phyloP scores from a whole-genome alignment of 306 rosid genomes.

The cucumber (Cucumis sativus) region DNA sequence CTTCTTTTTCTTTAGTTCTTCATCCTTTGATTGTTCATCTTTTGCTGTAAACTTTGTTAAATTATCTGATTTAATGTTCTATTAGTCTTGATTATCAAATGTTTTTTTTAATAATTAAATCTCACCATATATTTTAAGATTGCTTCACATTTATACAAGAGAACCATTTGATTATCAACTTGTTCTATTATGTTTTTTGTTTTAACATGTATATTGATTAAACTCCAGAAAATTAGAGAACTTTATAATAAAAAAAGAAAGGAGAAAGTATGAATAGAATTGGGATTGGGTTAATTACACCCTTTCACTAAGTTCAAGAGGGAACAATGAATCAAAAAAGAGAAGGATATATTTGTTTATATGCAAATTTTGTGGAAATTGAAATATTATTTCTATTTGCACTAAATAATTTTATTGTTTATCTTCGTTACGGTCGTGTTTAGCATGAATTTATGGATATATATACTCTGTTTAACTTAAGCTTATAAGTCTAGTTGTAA shows the following conservation, averaged over 20 bases:
- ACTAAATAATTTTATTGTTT: too few relatives aligned
- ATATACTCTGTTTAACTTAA: neutral
- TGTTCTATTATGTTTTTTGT: neutral
- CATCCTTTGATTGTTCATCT: neutral
- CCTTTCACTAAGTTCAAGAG: neutral
- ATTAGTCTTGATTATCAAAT: neutral
- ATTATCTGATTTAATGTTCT: neutral
- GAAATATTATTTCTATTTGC: too few relatives aligned
- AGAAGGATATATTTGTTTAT: neutral
- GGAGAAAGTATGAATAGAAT: neutral
- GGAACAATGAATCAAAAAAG: neutral
- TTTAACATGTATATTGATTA: neutral
- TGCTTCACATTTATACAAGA: neutral
- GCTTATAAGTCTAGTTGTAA: neutral
- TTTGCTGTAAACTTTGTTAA: neutral
- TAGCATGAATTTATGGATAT: neutral
- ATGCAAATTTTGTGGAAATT: too few relatives aligned
- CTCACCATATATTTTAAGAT: neutral
- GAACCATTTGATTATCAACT: neutral
- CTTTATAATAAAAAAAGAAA: neutral
- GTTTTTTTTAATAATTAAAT: too few relatives aligned
- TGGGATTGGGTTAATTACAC: neutral
- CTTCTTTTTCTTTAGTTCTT: neutral
- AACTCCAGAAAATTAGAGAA: neutral
- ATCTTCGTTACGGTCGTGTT: too few relatives aligned